These are phyloP conservation scores for Themeda triandra DNA, from an alignment of 176 grass and related monocot species.

Conservation along the genomic window DNA sequence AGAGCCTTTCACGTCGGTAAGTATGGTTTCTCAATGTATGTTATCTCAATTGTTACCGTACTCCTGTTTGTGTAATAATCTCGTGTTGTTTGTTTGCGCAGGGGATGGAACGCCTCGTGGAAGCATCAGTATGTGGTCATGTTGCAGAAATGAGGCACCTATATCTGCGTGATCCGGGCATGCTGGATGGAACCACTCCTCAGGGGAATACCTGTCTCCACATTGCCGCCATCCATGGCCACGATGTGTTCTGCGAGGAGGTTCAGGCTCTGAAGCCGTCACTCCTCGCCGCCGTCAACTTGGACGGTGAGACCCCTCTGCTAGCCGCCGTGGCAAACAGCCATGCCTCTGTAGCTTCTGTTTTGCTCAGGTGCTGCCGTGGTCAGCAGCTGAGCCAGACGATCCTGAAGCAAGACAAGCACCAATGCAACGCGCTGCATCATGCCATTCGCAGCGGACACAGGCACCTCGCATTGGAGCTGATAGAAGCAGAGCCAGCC, in stretches of 20 bases:
- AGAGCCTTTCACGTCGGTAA: not conserved
- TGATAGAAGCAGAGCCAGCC: not conserved
- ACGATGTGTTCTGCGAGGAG: not conserved
- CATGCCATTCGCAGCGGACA: conserved; percentile 11
- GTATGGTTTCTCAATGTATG: not conserved
- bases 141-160: not conserved
- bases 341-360: not conserved
- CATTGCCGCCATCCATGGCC: no score
- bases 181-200: not conserved
- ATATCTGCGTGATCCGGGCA: not conserved
- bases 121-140: not conserved
- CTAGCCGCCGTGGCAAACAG: not conserved
- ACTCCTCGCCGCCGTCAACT: not conserved
- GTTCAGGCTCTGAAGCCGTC: not conserved
- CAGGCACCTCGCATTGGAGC: not conserved
- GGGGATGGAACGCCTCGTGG: not conserved
- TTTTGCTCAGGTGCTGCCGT: not conserved
- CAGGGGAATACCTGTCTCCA: conserved; percentile 7
- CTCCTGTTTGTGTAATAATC: no score
- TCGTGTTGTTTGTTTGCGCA: no score
- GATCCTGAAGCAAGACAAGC: not conserved
- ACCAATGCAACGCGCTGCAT: conserved; percentile 17
- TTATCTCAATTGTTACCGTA: no score
- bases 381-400: not conserved
- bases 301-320: not conserved